Base-by-base conservation (phyloP, 768 basidiomycete genomes). In the Imleria badia region DNA sequence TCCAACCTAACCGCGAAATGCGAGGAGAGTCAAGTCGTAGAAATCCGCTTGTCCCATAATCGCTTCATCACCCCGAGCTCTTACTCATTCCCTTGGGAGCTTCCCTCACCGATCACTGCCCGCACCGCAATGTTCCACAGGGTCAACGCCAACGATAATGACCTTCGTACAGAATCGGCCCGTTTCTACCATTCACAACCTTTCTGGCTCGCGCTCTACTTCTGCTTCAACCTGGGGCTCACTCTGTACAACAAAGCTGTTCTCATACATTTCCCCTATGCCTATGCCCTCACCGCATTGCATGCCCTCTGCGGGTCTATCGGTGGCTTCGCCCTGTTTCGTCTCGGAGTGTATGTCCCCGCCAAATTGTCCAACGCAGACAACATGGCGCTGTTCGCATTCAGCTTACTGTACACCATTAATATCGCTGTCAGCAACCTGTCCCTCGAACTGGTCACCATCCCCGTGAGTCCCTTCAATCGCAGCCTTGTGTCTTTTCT, bases 201-300 rank as follows among this genome's bases (percentile, higher is more conserved):
- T 2, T 75, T 78, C 49, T 94, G 91, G 91, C 81, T 98, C 17
- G 61, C 70, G 5, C 76, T 92, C 56, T 98, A 97, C 75, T 98
- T 99, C 66, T 70, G 75, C 56, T 89, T 95, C 80, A 98, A 98
- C 72, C 85, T 98, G 29, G 81, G 83, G 12, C 82, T 99, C 59
- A 98, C 96, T 9, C 76, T 99, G 41, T 97, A 92, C 73, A 99
- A 99, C 81, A 99, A 99, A 73, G 80, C 83, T 35, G 86, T 98
- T 17, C 84, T 99, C 57, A 86, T 91, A 49, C 83, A 81, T 52
- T 98, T 98, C 67, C 97, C 97, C 0, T 98, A 92, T 64, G 95
- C 96, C 3, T 98, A 98, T 77, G 90, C 93, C 3, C 80, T 99
- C 22, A 98, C 96, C 2, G 94, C 94, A 6, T 62, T 97, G 6